Percentiles rank a stretch among this genome's conserved stretches.
These are phyloP conservation scores for Lasiosphaeris hirsuta DNA, from an alignment of 495 filamentous ascomycete species.

Conservation along the genomic window DNA sequence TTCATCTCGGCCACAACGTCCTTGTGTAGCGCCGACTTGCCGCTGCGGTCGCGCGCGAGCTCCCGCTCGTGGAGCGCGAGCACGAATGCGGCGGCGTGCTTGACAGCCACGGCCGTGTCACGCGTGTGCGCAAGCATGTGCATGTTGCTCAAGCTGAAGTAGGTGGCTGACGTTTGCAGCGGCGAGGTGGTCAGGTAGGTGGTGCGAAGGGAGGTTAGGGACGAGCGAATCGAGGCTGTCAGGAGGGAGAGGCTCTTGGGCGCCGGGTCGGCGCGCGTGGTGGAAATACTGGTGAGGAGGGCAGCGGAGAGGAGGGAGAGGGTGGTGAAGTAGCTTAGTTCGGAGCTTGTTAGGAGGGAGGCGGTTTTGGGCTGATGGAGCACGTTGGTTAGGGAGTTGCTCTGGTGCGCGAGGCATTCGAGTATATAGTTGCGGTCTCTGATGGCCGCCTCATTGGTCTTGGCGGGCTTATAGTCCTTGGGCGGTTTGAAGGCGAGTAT, in stretches of 20 bases:
- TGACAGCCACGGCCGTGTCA: conserved; percentile 36
- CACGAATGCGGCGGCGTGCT: conserved; percentile 33
- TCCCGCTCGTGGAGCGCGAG: conserved; percentile 33
- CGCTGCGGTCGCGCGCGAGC: conserved; percentile 36
- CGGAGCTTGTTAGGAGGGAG: conserved; percentile 22
- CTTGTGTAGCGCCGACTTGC: conserved; percentile 31
- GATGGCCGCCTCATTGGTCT: conserved; percentile 27
- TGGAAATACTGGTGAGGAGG: conserved; percentile 23
- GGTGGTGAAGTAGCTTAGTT: conserved; percentile 25
- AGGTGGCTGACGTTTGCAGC: not conserved
- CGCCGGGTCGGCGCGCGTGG: conserved; percentile 18
- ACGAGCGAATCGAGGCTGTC: conserved; percentile 14
- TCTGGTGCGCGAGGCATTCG: conserved; percentile 25
- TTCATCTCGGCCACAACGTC: conserved; percentile 38
- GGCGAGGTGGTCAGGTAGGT: conserved; percentile 8
- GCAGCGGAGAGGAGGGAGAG: conserved; percentile 26
- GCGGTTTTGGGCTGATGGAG: conserved; percentile 19
- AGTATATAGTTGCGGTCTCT: conserved; percentile 36
- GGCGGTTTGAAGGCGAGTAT: conserved; percentile 39
- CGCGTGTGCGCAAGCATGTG: conserved; percentile 33
- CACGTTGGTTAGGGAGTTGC: conserved; percentile 32
- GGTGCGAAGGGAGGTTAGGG: conserved; percentile 21
- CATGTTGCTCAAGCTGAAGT: conserved; percentile 17
- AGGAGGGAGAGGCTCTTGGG: conserved; percentile 15
- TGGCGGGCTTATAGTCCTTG: conserved; percentile 42